phyloP scores from a whole-genome alignment of 345 rosid species.

The Xanthoceras sorbifolium region DNA sequence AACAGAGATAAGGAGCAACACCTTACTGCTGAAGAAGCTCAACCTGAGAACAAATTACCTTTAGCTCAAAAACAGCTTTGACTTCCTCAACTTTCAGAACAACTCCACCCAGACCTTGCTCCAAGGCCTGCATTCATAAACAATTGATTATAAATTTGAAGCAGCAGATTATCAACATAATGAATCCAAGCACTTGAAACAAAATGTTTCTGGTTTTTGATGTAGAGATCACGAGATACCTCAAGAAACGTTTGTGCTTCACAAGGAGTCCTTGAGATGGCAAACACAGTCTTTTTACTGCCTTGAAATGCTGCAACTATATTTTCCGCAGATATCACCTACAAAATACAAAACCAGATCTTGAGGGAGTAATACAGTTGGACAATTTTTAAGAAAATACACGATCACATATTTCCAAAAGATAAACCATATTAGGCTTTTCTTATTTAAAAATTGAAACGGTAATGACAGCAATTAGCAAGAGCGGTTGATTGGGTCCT shows the following conservation, averaged over 20 bases:
- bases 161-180: background rate
- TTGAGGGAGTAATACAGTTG: background rate
- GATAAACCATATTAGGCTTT: background rate
- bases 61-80: slow-evolving; percentile 60
- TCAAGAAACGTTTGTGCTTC: slow-evolving; percentile 77
- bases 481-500: background rate
- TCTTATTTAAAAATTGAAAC: background rate
- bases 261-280: slow-evolving; percentile 57
- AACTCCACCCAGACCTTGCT: slow-evolving; percentile 82
- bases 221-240: slow-evolving; percentile 38
- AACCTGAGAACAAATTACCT: slow-evolving; percentile 43
- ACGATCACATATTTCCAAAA: background rate
- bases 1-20: slow-evolving; percentile 36
- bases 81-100: slow-evolving; percentile 64
- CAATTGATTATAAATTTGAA: background rate
- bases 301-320: slow-evolving; percentile 83
- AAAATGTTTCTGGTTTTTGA: background rate
- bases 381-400: background rate
- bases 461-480: background rate
- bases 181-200: background rate
- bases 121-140: slow-evolving; percentile 59
- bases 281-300: slow-evolving; percentile 68
- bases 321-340: slow-evolving; percentile 91
- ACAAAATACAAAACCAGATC: slow-evolving; percentile 18
- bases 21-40: slow-evolving; percentile 18